These are phyloP conservation scores for Cucurbita maxima DNA, from an alignment of 306 rosid genomes.

Conservation along the genomic window DNA sequence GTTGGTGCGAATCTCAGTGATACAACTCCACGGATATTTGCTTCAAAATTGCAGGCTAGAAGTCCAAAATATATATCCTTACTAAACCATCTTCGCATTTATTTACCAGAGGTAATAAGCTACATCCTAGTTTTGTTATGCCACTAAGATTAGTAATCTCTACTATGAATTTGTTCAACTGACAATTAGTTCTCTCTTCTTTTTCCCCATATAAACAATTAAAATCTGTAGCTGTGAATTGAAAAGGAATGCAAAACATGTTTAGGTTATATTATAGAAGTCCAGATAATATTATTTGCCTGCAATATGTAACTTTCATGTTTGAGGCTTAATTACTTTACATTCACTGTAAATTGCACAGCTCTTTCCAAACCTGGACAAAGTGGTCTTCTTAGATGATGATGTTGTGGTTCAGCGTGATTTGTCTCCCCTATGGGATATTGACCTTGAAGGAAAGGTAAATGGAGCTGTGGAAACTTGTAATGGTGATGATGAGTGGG, in stretches of 20 bases:
- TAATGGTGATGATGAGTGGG: conserved; percentile 93
- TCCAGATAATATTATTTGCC: not conserved
- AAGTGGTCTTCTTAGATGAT: conserved; percentile 88
- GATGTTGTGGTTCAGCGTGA: conserved; percentile 89
- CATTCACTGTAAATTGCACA: conserved; percentile 29
- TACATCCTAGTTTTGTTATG: not conserved
- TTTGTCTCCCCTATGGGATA: conserved; percentile 82
- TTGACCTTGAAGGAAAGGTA: conserved; percentile 78
- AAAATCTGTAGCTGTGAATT: not conserved
- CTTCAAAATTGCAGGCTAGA: conserved; percentile 82
- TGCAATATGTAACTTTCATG: not conserved
- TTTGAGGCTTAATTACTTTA: not conserved
- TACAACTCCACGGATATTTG: conserved; percentile 56
- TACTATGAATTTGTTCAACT: not conserved
- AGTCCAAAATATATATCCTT: conserved; percentile 97
- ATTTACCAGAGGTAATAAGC: conserved; percentile 72
- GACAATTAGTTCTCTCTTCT: not conserved
- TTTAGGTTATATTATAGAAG: not conserved
- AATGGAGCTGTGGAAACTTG: conserved; percentile 98
- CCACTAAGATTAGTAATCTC: not conserved
- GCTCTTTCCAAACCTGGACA: conserved; percentile 89
- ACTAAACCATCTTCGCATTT: conserved; percentile 93
- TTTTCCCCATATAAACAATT: not conserved
- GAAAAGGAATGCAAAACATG: not conserved
- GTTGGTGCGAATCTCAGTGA: conserved; percentile 56